Percentiles rank a stretch among this genome's conserved stretches.
These are phyloP conservation scores for Capsella rubella DNA, from an alignment of 441 rosid species.

Conservation along the genomic window DNA sequence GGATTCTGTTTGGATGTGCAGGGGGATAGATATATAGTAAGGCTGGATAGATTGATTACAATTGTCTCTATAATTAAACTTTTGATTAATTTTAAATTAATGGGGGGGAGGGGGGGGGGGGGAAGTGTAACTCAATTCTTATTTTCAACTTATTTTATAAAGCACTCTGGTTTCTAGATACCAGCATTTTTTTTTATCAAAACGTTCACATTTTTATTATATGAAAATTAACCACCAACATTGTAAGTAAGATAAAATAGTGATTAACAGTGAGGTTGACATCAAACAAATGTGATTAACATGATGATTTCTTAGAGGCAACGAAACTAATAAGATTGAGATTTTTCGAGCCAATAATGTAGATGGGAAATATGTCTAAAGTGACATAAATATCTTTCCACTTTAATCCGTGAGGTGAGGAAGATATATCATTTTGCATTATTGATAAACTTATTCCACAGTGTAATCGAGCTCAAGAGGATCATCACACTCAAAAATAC, in stretches of 20 bases:
- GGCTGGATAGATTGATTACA: constrained; percentile 30
- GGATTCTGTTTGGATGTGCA: constrained; percentile 51
- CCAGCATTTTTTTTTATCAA: background rate
- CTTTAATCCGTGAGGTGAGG: background rate
- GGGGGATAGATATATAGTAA: background rate
- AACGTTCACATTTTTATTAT: constrained; percentile 6
- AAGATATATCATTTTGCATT: constrained; percentile 4
- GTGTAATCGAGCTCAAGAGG: constrained; percentile 26
- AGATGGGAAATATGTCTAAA: background rate
- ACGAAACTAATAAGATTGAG: background rate
- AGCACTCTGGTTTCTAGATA: background rate
- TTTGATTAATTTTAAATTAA: too few relatives aligned
- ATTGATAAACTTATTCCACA: constrained; percentile 12
- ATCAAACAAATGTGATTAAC: background rate
- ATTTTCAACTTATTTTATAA: background rate
- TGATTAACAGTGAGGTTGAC: constrained; percentile 9
- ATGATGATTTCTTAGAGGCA: background rate
- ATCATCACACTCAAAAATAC: constrained; percentile 7
- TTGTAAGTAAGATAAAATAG: background rate
- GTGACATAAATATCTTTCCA: constrained; percentile 9
- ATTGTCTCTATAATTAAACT: background rate
- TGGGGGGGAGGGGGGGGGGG: too few relatives aligned
- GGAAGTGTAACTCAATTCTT: background rate
- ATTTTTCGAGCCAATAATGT: constrained; percentile 1
- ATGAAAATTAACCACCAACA: background rate